Base-by-base conservation (phyloP, 176 grass and related monocot species). In the Juncus inflexus region DNA sequence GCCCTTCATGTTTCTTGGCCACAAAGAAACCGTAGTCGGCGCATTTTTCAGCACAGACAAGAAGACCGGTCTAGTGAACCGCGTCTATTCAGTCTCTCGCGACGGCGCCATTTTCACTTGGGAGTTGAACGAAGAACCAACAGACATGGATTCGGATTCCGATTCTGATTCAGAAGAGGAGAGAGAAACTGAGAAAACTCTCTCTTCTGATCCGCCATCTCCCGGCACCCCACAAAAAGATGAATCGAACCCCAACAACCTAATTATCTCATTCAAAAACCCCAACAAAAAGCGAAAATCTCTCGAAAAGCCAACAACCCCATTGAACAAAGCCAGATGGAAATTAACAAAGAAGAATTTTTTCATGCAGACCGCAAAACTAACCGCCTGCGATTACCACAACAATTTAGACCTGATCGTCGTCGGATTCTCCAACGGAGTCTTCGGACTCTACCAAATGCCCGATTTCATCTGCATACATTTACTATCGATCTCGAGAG, bases 361-460 rank as follows among this genome's bases (percentile, higher is more conserved):
- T 37, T 97, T 97, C 58, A 92, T 86, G 85, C 94, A 97, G 67
- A 7, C 87, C 5, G 94, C 88, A 65, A 85, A 86, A 56, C 42
- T 97, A 63, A 83, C 94, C 12, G 71, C 88, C 28, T 97, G 94
- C 40, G 85, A 92, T 91, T 97, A 89, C 65, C 94, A 97, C 72
- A 45, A 72, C 43, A 82, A 92, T 28, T 79, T 97, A 4, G 83
- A 97, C 74, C 91, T 97, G 94, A 85, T 97, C 10, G 78, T 97
- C 12, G 83, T 92, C 53, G 94, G 85, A 6, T 91, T 91, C 58
- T 86, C 94, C 42, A 91, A 80, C 40, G 94, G 88, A 42, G 80
- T 91, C 37, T 91, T 97, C 72, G 94, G 94, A 15, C 85, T 97
- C 10, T 97, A 97, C 72, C 88, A 92, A 80, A 89, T 92, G 94